phyloP scores from a whole-genome alignment of 83 land plant genomes.

The Diphasiastrum complanatum region DNA sequence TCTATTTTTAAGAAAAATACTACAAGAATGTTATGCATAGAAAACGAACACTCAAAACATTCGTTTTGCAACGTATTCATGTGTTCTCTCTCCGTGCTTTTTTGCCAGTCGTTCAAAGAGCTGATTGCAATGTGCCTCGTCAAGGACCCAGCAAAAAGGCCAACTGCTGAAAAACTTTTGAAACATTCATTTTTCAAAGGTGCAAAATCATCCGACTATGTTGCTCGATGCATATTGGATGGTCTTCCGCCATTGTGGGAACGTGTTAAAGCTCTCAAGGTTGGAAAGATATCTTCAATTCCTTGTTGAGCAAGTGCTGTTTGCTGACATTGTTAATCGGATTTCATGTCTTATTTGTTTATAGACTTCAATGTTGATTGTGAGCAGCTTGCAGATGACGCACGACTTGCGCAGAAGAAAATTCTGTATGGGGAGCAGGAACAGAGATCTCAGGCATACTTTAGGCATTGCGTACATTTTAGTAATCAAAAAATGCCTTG shows the following conservation, averaged over 20 bases:
- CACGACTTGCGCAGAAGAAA: constrained; percentile 79
- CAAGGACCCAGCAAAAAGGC: constrained; percentile 66
- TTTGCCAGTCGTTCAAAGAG: constrained; percentile 85
- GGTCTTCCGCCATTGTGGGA: constrained; percentile 90
- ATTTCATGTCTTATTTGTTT: not conserved
- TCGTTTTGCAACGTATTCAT: no score
- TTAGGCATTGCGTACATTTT: not conserved
- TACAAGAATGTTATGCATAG: no score
- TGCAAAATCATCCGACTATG: constrained; percentile 63
- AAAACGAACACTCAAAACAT: no score
- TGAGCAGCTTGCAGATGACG: constrained; percentile 77
- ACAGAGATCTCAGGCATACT: constrained; percentile 77
- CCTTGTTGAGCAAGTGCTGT: not conserved
- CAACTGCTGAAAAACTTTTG: constrained; percentile 65
- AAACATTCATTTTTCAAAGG: constrained; percentile 87
- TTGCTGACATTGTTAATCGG: not conserved
- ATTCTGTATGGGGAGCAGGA: constrained; percentile 91
- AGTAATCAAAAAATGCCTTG: not conserved
- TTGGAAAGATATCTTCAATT: constrained; percentile 15
- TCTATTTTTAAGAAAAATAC: no score
- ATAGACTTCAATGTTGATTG: not conserved
- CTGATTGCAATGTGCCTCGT: constrained; percentile 87
- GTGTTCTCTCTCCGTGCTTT: no score
- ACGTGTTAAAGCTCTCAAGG: constrained; percentile 89
- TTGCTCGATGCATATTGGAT: constrained; percentile 55